Evolutionary conservation across 2,329 filamentous ascomycete species (phyloP).

Genomic region (Arthrobotrys megalospora): DNA sequence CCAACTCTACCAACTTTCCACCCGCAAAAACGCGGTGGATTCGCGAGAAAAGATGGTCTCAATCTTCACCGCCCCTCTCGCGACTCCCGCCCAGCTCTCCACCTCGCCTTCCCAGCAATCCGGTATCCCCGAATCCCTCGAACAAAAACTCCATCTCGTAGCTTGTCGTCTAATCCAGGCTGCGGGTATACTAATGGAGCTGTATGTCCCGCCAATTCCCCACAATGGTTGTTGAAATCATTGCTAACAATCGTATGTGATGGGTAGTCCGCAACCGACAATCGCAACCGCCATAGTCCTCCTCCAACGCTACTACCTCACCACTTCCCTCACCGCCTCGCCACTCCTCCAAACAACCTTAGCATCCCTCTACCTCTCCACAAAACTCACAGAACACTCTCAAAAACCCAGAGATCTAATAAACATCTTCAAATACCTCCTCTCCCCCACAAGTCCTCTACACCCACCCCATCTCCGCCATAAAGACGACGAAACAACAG

Average conservation of each 20-base stretch:
- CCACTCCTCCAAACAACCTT: slow-evolving; percentile 80
- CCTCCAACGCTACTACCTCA: slow-evolving; percentile 61
- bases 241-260: slow-evolving; percentile 44
- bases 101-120: slow-evolving; percentile 73
- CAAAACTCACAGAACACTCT: slow-evolving; percentile 82
- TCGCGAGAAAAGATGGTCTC: slow-evolving; percentile 64
- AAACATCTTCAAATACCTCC: slow-evolving; percentile 87
- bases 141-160: slow-evolving; percentile 79
- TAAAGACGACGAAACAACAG: slow-evolving; percentile 41
- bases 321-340: slow-evolving; percentile 55
- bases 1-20: neutral
- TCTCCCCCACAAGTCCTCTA: slow-evolving; percentile 73
- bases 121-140: slow-evolving; percentile 77
- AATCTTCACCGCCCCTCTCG: slow-evolving; percentile 78
- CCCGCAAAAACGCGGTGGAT: neutral
- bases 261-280: slow-evolving; percentile 62
- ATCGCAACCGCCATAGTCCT: slow-evolving; percentile 63
- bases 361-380: slow-evolving; percentile 82
- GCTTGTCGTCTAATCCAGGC: slow-evolving; percentile 82
- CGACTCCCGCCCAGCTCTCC: slow-evolving; percentile 79
- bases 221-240: neutral
- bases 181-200: slow-evolving; percentile 82
- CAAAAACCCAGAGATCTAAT: slow-evolving; percentile 84
- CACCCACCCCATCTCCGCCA: slow-evolving; percentile 68
- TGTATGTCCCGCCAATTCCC: slow-evolving; percentile 78